Base-by-base conservation (phyloP, 2,329 filamentous ascomycete genomes). In the Neonectria magnoliae region DNA sequence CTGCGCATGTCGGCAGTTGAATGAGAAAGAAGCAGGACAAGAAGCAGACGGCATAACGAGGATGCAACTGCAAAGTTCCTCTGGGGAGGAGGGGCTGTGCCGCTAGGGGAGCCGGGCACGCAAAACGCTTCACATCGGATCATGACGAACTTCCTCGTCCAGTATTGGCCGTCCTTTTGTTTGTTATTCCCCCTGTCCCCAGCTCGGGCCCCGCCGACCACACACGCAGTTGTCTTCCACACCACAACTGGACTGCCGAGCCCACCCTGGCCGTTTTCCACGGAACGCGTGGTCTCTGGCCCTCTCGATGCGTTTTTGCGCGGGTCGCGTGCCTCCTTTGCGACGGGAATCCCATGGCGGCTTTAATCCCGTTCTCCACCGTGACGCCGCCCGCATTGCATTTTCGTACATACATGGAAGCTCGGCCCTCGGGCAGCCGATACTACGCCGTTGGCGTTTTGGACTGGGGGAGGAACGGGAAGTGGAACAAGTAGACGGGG, bases 171-270 rank as follows among this genome's bases (percentile, higher is more conserved):
- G 63, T 57, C 59, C 41, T 25, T 55, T 31, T 44, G 25, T 33
- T 36, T 41, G 8, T 54, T 29, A 41, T 42, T 56, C 60, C 58
- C 53, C 58, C 53, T 65, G 53, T 51, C 54, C 53, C 48, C 44
- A 38, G 27, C 18, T 27, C 16, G 38, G 16, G 41, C 45, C 55
- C 44, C 54, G 27, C 50, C 33, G 42, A 48, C 48, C 65, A 67
- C 65, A 63, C 65, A 67, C 65, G 62, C 54, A 63, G 55, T 27
- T 31, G 48, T 50, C 52, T 36, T 14, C 33, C 33, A 36, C 16
- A 14, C 22, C 36, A 54, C 60, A 61, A 64, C 66, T 71, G 70
- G 70, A 71, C 65, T 72, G 57, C 62, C 65, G 53, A 64, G 67
- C 61, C 61, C 60, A 65, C 61, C 63, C 60, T 60, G 54, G 36